Evolutionary conservation across 306 rosid genomes (phyloP).

Genomic region (Carpinus fangiana): DNA sequence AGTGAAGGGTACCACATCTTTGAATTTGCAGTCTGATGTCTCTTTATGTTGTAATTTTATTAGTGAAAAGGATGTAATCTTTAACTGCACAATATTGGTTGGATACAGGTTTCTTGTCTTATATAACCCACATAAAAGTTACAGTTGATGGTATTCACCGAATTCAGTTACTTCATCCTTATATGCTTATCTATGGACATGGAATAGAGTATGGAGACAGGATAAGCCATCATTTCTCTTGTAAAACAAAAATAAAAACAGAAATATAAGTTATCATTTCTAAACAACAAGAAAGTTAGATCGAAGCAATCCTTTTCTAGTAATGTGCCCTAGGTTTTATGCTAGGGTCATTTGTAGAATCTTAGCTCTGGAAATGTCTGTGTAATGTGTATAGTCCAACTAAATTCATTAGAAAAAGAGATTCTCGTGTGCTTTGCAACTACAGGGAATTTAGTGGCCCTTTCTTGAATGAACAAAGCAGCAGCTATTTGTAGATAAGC

Average conservation of each 20-base stretch:
- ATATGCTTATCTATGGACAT: neutral
- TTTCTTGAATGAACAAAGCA: neutral
- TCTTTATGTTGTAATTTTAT: neutral
- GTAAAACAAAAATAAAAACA: neutral
- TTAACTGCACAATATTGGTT: neutral
- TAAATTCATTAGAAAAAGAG: neutral
- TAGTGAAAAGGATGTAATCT: neutral
- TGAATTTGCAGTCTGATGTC: neutral
- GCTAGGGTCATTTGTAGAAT: neutral
- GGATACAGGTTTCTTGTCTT: neutral
- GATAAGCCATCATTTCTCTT: neutral
- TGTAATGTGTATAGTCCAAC: neutral
- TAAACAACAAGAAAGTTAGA: neutral
- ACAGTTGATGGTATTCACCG: neutral
- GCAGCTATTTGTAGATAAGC: neutral
- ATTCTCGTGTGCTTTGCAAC: neutral
- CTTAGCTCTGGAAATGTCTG: neutral
- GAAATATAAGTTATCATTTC: no score
- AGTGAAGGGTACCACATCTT: neutral
- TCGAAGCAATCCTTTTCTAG: neutral
- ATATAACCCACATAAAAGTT: neutral
- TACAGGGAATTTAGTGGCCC: neutral
- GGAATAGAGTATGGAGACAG: neutral
- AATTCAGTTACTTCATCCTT: neutral
- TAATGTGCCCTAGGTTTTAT: no score